Conservation (phyloP, 1,139 yeast genomes). For the Geotrichum fermentans region DNA sequence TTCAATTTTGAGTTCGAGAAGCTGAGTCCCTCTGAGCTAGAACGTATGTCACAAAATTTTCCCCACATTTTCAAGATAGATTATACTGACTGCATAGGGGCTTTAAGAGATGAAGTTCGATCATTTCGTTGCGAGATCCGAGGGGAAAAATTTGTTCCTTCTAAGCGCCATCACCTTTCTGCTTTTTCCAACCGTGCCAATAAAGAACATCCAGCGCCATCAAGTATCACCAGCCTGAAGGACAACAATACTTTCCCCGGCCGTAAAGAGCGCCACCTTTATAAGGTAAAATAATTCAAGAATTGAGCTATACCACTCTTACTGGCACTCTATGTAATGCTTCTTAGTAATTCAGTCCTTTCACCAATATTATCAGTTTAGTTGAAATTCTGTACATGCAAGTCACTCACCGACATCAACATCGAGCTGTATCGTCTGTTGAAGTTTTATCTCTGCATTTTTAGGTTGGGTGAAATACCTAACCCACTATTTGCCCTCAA, state of each 20-base stretch:
- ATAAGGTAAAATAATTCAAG: conserved; percentile 1
- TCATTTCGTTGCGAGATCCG: conserved; percentile 70
- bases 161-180: conserved; percentile 9
- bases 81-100: conserved; percentile 42
- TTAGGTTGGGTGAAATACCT: too few species aligned
- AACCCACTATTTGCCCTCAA: conserved; percentile 4
- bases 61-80: neutral
- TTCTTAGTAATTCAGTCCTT: too few species aligned
- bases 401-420: neutral
- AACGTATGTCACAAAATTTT: conserved; percentile 8
- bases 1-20: conserved; percentile 79
- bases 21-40: conserved; percentile 32
- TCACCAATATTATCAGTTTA: too few species aligned
- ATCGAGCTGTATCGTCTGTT: too few species aligned
- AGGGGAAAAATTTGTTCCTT: conserved; percentile 19
- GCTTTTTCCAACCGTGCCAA: conserved; percentile 7
- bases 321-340: too few species aligned
- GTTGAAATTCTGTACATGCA: neutral
- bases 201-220: conserved; percentile 4
- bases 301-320: neutral
- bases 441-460: neutral
- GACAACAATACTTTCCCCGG: conserved; percentile 16
- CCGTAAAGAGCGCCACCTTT: conserved; percentile 9
- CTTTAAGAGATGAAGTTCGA: conserved; percentile 56
- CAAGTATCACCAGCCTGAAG: neutral